Evolutionary conservation across 345 rosid genomes (phyloP).

Genomic region (Aquilaria sinensis): DNA sequence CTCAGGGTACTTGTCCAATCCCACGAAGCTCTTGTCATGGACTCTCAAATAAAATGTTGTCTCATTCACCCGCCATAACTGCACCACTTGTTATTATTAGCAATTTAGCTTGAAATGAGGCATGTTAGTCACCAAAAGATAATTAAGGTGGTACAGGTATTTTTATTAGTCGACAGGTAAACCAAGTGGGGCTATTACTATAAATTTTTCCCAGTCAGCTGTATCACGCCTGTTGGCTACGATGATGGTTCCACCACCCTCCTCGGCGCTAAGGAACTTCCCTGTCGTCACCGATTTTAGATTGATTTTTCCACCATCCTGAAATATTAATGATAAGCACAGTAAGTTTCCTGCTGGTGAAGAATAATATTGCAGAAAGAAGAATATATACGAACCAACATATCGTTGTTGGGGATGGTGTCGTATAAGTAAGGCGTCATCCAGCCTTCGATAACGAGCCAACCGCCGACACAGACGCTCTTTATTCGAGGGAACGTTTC

Average conservation of each 20-base stretch:
- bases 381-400: slow-evolving; percentile 25
- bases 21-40: slow-evolving; percentile 37
- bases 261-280: slow-evolving; percentile 42
- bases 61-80: slow-evolving; percentile 51
- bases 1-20: slow-evolving; percentile 28
- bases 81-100: too few species aligned
- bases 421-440: slow-evolving; percentile 50
- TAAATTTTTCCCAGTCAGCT: slow-evolving; percentile 5
- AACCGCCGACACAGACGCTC: slow-evolving; percentile 56
- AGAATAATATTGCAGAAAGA: too few species aligned
- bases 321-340: not conserved
- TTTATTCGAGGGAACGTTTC: slow-evolving; percentile 5
- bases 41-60: slow-evolving; percentile 38
- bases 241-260: slow-evolving; percentile 39
- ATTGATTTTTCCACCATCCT: slow-evolving; percentile 50
- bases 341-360: not conserved
- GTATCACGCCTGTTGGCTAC: slow-evolving; percentile 38
- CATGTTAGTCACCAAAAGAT: not conserved
- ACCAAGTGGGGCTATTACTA: too few species aligned
- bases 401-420: slow-evolving; percentile 45
- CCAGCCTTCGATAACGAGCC: slow-evolving; percentile 62
- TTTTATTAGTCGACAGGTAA: too few species aligned
- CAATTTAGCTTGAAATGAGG: too few species aligned
- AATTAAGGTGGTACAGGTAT: too few species aligned
- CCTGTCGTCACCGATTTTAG: slow-evolving; percentile 37